Evolutionary conservation across 768 basidiomycete genomes (phyloP), one percentile per base, ranked within the genome.

Genomic region (Candolleomyces efflorescens): DNA sequence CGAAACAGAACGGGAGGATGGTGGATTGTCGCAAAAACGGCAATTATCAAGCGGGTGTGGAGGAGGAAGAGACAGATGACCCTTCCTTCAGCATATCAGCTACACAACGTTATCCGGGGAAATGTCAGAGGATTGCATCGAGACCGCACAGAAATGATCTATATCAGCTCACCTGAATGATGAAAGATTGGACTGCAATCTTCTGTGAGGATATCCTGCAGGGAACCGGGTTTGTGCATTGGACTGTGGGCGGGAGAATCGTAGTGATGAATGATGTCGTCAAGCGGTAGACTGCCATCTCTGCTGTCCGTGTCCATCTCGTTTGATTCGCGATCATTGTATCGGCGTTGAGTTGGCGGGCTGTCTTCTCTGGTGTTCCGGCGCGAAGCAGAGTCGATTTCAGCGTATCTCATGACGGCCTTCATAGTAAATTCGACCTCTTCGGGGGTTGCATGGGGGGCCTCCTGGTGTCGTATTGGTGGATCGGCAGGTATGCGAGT

Each of bases 151-250:
- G 41, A 17, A 6, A 5, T 43, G 17, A 17, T 43, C 41, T 17
- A 20, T 43, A 32, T 43, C 15, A 17, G 71, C 81, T 24, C 44
- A 86, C 85, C 84, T 71, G 85, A 32, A 32, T 32, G 83, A 68
- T 85, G 84, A 62, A 87, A 69, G 82, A 87, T 87, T 5, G 83
- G 80, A 63, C 82, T 82, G 9, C 82, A 84, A 64, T 86, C 84
- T 64, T 85, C 84, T 1, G 82, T 84, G 15, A 85, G 71, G 61
- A 84, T 80, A 60, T 81, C 76, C 59, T 81, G 81, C 77, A 79
- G 78, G 15, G 76, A 73, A 43, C 73, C 75, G 12, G 78, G 72
- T 32, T 71, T 72, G 13, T 71, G 69, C 55, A 76, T 60, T 7
- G 65, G 64, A 32, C 71, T 72, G 13, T 71, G 69, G 55, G 75